Evolutionary conservation across 2,329 filamentous ascomycete genomes (phyloP), one percentile per base, ranked within the genome.

Genomic region (Aspergillus pseudoterreus): DNA sequence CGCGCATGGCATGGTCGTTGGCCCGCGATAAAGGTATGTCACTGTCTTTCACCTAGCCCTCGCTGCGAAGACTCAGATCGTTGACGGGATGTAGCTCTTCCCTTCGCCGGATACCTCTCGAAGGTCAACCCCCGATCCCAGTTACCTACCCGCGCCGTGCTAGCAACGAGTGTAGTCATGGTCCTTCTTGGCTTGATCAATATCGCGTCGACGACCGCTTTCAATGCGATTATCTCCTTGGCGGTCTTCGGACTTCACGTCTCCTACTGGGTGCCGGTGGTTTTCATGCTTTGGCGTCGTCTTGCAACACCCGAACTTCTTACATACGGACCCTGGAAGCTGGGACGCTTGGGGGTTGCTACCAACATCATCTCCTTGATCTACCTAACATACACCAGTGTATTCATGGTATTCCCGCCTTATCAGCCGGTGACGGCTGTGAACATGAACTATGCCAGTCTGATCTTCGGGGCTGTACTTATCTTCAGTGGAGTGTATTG

Each of bases 371-470:
- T 70, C 1, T 76, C 78, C 0, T 77, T 77, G 56, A 33, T 70
- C 1, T 83, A 81, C 58, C 71, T 77, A 54, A 50, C 76, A 0
- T 74, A 82, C 21, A 68, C 82, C 2, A 71, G 77, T 8, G 81
- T 83, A 61, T 83, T 78, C 69, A 75, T 71, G 30, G 77, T 82
- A 39, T 76, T 73, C 70, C 73, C 74, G 62, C 67, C 71, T 2
- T 62, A 59, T 2, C 67, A 59, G 1, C 63, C 61, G 1, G 57
- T 67, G 0, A 63, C 62, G 1, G 53, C 68, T 0, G 58, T 60
- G 1, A 72, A 66, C 8, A 75, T 77, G 69, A 81, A 80, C 57
- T 79, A 72, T 54, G 58, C 61, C 1, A 43, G 55, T 12, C 50
- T 61, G 2, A 60, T 65, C 6, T 61, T 64, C 44, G 49, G 49